Base-by-base conservation (phyloP, 805 yeast genomes). In the Jamesozyma gamospora region DNA sequence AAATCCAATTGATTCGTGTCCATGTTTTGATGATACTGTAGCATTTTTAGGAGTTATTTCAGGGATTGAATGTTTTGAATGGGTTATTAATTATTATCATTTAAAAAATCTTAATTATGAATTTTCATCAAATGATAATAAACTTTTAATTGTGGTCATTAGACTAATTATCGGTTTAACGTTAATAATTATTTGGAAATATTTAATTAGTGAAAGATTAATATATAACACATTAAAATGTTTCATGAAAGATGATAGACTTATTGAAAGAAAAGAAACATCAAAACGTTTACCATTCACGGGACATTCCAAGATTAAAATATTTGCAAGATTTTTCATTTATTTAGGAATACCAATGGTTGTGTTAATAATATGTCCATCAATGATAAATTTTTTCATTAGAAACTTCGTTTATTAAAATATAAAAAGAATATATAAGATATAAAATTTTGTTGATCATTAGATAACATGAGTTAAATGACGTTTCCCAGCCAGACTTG, bases 11-110 rank as follows among this genome's bases (percentile, higher is more conserved):
- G 98, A 92, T 51, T 82, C 79, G 48, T 90, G 98, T 55, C 98
- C 98, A 1, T 92, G 98, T 58, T 90, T 81, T 55, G 96, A 88
- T 53, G 98, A 90, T 57, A 77, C 87, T 15, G 95, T 90, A 25
- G 94, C 97, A 4, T 90, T 90, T 52, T 65, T 88, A 38, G 95
- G 95, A 3, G 96, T 88, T 32, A 66, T 87, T 13, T 64, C 77
- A 33, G 98, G 98, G 0, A 50, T 82, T 6, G 92, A 82, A 45
- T 46, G 81, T 19, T 69, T 78, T 15, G 75, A 72, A 49, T 77
- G 81, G 77, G 44, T 60, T 10, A 59, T 58, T 21, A 55, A 71
- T 4, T 50, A 53, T 14, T 35, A 40, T 19, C 5, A 8, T 5
- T 21, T 21, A 21, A 8, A 21, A 8, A 21, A 21, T 6, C 42